phyloP scores from a whole-genome alignment of 805 yeast genomes.

The Kazachstania bromeliacearum region DNA sequence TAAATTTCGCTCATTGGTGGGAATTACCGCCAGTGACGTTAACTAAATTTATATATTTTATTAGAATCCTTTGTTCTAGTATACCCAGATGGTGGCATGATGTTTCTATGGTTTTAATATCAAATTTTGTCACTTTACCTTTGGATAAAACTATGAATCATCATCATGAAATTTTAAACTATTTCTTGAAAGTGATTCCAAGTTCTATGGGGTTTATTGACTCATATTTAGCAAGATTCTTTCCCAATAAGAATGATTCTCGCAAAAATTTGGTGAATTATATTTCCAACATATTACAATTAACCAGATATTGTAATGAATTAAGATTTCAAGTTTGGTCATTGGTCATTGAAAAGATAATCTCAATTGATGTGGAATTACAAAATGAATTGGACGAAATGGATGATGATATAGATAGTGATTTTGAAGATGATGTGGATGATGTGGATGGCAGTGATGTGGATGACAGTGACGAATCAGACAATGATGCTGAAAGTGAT shows the following conservation, averaged over 20 bases:
- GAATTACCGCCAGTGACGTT: conserved; percentile 36
- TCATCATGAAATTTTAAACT: conserved; percentile 58
- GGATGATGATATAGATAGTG: conserved; percentile 61
- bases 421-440: conserved; percentile 27
- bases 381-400: conserved; percentile 81
- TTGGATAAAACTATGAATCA: conserved; percentile 28
- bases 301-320: conserved; percentile 67
- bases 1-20: conserved; percentile 56
- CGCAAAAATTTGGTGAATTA: conserved; percentile 49
- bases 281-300: conserved; percentile 49
- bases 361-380: conserved; percentile 83
- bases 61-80: conserved; percentile 71
- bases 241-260: conserved; percentile 72
- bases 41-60: conserved; percentile 56
- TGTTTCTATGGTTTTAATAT: conserved; percentile 59
- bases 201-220: conserved; percentile 65
- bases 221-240: conserved; percentile 44
- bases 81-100: conserved; percentile 86
- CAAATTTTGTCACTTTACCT: conserved; percentile 40
- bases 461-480: conserved; percentile 30
- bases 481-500: conserved; percentile 27
- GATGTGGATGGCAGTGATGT: conserved; percentile 26
- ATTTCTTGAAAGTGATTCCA: conserved; percentile 67
- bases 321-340: conserved; percentile 71
- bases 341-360: conserved; percentile 64